A percentile compares a stretch with the other conserved stretches of the same genome.
Evolutionary conservation across 805 yeast genomes (phyloP).

Genomic region (Saturnispora diversa): DNA sequence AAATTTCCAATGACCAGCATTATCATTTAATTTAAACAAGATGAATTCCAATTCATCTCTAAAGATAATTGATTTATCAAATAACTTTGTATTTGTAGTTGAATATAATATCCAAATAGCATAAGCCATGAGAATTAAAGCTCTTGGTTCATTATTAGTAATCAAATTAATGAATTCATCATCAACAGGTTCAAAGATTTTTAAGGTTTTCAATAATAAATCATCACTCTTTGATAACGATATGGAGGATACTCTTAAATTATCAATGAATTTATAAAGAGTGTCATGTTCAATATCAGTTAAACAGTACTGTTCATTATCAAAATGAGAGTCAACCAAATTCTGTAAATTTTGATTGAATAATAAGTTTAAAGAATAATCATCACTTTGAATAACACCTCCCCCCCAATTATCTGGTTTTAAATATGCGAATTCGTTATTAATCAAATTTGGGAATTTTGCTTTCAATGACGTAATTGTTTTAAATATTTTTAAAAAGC

Average conservation of each 20-base stretch:
- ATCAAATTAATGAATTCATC: slow-evolving; percentile 1
- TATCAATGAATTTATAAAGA: too few relatives aligned
- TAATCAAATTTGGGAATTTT: neutral
- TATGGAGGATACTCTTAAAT: too few relatives aligned
- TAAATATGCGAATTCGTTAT: neutral
- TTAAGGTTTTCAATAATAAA: neutral
- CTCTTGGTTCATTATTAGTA: slow-evolving; percentile 2
- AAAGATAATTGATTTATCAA: neutral
- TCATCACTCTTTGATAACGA: neutral
- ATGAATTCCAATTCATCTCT: slow-evolving; percentile 4
- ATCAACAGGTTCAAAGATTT: neutral
- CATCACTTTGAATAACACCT: too few relatives aligned
- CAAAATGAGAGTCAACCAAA: too few relatives aligned
- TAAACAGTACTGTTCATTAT: too few relatives aligned
- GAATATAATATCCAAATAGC: neutral
- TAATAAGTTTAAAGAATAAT: too few relatives aligned
- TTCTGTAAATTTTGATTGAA: too few relatives aligned
- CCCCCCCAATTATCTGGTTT: too few relatives aligned
- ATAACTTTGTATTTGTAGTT: neutral
- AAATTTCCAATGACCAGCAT: neutral
- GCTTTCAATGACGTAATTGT: neutral
- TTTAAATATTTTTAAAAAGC: neutral
- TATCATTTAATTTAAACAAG: neutral
- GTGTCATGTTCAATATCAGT: too few relatives aligned
- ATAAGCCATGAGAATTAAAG: slow-evolving; percentile 4